Evolutionary conservation across 768 basidiomycete species (phyloP), one percentile per base, ranked within the genome.

Genomic region (Macrolepiota albuminosa): DNA sequence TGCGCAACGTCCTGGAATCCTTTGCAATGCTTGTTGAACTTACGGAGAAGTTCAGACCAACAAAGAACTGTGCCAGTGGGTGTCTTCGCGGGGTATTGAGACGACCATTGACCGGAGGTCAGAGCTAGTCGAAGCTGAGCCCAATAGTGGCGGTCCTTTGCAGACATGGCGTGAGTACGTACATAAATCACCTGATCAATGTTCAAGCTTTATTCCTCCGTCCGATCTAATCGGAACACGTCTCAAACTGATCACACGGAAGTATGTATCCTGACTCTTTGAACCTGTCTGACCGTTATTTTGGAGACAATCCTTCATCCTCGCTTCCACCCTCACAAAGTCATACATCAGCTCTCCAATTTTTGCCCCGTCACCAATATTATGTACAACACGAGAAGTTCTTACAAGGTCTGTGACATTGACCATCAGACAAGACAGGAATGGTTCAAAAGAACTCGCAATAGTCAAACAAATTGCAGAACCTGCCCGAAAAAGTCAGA

Each of bases 11-110:
- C 85, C 61, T 70, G 66, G 64, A 79, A 84, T 0, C 87, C 86
- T 6, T 71, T 71, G 66, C 87, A 88, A 64, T 95, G 93, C 63
- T 95, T 95, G 70, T 89, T 86, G 75, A 91, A 93, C 72, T 95
- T 95, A 63, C 90, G 82, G 43, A 94, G 73, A 13, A 94, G 81
- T 67, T 91, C 88, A 1, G 85, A 77, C 93, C 93, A 95, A 11
- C 85, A 75, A 16, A 94, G 70, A 4, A 71, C 64, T 0, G 67
- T 61, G 14, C 82, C 87, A 34, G 82, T 82, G 34, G 78, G 79
- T 0, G 82, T 73, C 64, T 80, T 88, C 4, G 87, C 88, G 0
- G 91, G 90, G 31, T 70, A 69, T 2, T 73, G 62, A 6, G 86
- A 75, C 14, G 83, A 73, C 93, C 93, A 95, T 63, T 83, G 76